phyloP scores from a whole-genome alignment of 2,329 filamentous ascomycete species.

The Ramularia endophylla region DNA sequence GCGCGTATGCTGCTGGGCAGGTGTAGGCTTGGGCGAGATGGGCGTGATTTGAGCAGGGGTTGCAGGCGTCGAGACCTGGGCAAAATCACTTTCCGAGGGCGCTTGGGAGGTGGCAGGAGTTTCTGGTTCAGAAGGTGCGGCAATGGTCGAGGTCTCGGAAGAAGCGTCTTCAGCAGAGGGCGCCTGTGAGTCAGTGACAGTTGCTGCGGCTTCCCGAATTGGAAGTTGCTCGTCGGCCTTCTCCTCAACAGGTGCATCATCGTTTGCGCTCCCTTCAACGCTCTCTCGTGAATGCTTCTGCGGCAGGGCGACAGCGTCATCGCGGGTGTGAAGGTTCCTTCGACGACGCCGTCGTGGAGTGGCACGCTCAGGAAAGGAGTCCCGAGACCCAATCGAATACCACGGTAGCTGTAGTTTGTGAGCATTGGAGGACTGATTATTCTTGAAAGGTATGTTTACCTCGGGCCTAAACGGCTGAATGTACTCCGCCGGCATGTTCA shows the following conservation, averaged over 20 bases:
- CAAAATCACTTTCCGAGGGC: conserved; percentile 50
- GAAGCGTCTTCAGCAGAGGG: conserved; percentile 25
- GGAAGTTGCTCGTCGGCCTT: conserved; percentile 10
- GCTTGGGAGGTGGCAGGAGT: conserved; percentile 55
- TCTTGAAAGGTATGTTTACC: conserved; percentile 5
- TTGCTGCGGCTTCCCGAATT: conserved; percentile 19
- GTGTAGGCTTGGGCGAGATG: conserved; percentile 28
- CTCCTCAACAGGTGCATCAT: conserved; percentile 20
- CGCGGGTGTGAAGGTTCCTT: conserved; percentile 32
- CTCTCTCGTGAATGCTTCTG: conserved; percentile 31
- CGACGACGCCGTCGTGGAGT: conserved; percentile 42
- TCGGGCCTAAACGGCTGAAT: conserved; percentile 16
- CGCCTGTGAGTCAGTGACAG: conserved; percentile 6
- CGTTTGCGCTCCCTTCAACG: conserved; percentile 19
- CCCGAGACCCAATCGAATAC: conserved; percentile 47
- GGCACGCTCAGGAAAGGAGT: conserved; percentile 49
- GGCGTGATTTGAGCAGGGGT: conserved; percentile 33
- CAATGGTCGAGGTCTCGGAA: conserved; percentile 40
- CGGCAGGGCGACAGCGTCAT: conserved; percentile 47
- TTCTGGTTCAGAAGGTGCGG: conserved; percentile 44
- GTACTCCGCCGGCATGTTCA: conserved; percentile 14
- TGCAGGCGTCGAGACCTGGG: conserved; percentile 43
- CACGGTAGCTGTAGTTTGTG: conserved; percentile 47
- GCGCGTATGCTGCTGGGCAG: conserved; percentile 29
- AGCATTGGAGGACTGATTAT: conserved; percentile 2